Evolutionary conservation across 495 filamentous ascomycete genomes (phyloP), one percentile per base, ranked within the genome.

Genomic region (Neurospora cerealis): DNA sequence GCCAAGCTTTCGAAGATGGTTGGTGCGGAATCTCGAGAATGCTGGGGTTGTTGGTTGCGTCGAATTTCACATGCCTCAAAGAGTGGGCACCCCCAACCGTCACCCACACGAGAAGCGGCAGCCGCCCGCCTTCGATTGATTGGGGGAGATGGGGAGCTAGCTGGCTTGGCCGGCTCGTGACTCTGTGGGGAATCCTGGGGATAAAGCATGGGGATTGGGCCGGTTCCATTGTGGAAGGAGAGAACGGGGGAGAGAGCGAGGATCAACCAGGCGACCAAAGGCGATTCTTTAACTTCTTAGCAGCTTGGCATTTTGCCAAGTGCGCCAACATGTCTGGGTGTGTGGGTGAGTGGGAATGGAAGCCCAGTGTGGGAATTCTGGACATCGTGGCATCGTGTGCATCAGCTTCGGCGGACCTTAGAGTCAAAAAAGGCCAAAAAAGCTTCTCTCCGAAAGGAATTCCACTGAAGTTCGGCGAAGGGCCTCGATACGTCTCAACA

Each of bases 161-260:
- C 13, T 34, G 54, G 54, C 28, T 34, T 40, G 39, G 36, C 24
- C 62, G 42, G 54, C 76, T 74, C 72, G 70, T 77, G 76, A 76
- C 73, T 66, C 70, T 72, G 69, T 78, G 74, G 76, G 76, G 74
- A 78, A 74, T 17, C 69, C 70, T 62, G 69, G 54, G 46, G 66
- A 9, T 71, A 28, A 15, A 32, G 62, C 24, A 28, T 69, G 28
- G 37, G 37, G 39, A 24, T 40, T 71, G 8, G 70, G 32, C 34
- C 34, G 39, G 71, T 21, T 34, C 54, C 6, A 71, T 69, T 39
- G 71, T 66, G 32, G 13, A 42, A 69, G 42, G n/a, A 37, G n/a
- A 24, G 32, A 54, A 42, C 46, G 21, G 46, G 41, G 46, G 10
- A 11, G 46, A 54, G 46, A 62, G 54, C 54, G 54, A 66, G 54